A percentile compares a stretch with the other conserved stretches of the same genome.
Conservation (phyloP, 2,329 filamentous ascomycete genomes). For the Colletotrichum sp. region DNA sequence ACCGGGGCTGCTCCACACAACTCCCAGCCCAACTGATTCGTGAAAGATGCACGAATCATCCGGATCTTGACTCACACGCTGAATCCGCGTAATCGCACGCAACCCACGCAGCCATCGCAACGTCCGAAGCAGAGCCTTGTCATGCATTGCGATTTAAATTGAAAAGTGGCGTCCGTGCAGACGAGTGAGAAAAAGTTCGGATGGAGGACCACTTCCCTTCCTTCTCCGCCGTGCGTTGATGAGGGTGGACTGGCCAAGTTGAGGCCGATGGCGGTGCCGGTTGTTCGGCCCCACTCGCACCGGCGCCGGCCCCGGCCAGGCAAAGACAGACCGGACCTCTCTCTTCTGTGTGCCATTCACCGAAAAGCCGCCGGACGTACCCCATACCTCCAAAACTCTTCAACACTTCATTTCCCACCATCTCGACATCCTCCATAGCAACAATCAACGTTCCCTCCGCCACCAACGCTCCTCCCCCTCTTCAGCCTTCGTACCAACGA, state of each 20-base stretch:
- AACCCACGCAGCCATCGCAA: not conserved
- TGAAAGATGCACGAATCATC: not conserved
- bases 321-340: not conserved
- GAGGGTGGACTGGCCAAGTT: not conserved
- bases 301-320: not conserved
- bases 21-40: not conserved
- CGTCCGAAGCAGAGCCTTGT: not conserved
- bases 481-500: not conserved
- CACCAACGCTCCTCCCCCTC: not conserved
- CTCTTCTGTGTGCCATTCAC: not conserved
- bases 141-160: not conserved
- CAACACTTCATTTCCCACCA: not conserved
- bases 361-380: not conserved
- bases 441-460: not conserved
- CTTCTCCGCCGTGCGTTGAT: too few species aligned
- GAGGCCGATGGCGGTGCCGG: not conserved
- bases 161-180: not conserved
- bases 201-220: not conserved
- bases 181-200: not conserved
- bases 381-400: not conserved
- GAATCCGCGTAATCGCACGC: not conserved
- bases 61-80: not conserved
- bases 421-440: not conserved
- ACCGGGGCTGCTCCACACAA: too few species aligned
- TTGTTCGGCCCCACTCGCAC: accelerated